A percentile compares a stretch with the other conserved stretches of the same genome.
These are phyloP conservation scores for Syzygium aromaticum DNA, from an alignment of 345 rosid species.

Conservation along the genomic window DNA sequence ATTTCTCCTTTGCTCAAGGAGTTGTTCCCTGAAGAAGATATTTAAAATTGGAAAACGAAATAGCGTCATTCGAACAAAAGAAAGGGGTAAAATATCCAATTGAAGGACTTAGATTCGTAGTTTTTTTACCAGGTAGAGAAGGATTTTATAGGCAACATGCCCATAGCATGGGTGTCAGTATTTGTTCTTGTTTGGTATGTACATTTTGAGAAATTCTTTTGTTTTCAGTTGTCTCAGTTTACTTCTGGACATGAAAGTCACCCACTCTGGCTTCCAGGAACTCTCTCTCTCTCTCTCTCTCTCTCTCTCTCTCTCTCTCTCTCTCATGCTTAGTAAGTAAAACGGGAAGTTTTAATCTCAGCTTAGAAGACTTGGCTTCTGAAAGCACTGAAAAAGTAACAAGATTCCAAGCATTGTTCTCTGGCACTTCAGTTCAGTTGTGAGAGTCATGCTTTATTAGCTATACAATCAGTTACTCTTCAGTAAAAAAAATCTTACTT, in stretches of 20 bases:
- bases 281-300: no score
- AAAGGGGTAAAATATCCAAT: background rate
- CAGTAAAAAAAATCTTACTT: background rate
- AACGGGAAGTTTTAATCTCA: background rate
- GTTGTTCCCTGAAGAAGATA: slow-evolving; percentile 51
- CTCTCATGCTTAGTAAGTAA: background rate
- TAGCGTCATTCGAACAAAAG: background rate
- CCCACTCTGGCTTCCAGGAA: background rate
- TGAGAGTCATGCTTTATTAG: background rate
- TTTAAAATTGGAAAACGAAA: background rate
- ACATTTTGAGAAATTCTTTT: background rate
- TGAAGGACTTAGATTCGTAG: background rate
- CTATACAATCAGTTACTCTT: background rate
- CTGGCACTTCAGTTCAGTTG: background rate
- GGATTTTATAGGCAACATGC: background rate
- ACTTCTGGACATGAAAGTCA: background rate
- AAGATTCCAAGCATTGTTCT: background rate
- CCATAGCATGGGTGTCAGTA: background rate
- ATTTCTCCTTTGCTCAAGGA: slow-evolving; percentile 85
- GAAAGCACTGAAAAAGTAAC: background rate
- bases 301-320: background rate
- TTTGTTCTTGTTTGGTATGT: background rate
- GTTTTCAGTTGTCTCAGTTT: background rate
- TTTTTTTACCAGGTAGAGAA: background rate
- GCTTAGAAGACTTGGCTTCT: background rate